These are phyloP conservation scores for Sclerotinia subarctica DNA, from an alignment of 2,329 filamentous ascomycete genomes.

Conservation along the genomic window DNA sequence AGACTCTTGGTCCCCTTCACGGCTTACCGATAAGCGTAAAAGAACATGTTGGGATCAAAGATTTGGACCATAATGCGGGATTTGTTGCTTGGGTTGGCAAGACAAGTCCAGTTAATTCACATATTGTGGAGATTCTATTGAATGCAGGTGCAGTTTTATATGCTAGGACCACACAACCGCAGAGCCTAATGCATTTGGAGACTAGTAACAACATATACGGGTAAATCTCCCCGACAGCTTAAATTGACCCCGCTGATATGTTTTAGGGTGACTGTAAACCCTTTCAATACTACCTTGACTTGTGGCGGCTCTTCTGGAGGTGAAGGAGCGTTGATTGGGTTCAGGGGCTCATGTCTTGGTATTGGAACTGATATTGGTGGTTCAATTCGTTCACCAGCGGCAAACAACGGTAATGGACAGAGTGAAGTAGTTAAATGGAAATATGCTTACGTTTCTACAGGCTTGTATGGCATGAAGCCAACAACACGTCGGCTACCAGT, in stretches of 20 bases:
- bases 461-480: slow-evolving; percentile 38
- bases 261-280: slow-evolving; percentile 50
- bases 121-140: slow-evolving; percentile 47
- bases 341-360: slow-evolving; percentile 51
- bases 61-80: slow-evolving; percentile 47
- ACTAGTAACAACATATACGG: slow-evolving; percentile 49
- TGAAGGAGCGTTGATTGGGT: slow-evolving; percentile 53
- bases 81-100: slow-evolving; percentile 50
- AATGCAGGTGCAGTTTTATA: slow-evolving; percentile 51
- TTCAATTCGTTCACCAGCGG: slow-evolving; percentile 47
- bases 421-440: background rate
- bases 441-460: slow-evolving; percentile 25
- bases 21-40: slow-evolving; percentile 52
- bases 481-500: slow-evolving; percentile 33
- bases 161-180: slow-evolving; percentile 52
- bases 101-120: slow-evolving; percentile 45
- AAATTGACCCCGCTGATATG: background rate
- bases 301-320: slow-evolving; percentile 54
- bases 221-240: slow-evolving; percentile 27
- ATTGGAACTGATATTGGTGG: slow-evolving; percentile 55
- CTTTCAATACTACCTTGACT: slow-evolving; percentile 50
- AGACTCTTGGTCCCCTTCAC: slow-evolving; percentile 41
- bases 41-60: slow-evolving; percentile 51
- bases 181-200: slow-evolving; percentile 54
- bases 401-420: slow-evolving; percentile 42